Percentiles rank a stretch among this genome's conserved stretches.
Evolutionary conservation across 2,329 filamentous ascomycete genomes (phyloP).

Genomic region (Botrytis galanthina): DNA sequence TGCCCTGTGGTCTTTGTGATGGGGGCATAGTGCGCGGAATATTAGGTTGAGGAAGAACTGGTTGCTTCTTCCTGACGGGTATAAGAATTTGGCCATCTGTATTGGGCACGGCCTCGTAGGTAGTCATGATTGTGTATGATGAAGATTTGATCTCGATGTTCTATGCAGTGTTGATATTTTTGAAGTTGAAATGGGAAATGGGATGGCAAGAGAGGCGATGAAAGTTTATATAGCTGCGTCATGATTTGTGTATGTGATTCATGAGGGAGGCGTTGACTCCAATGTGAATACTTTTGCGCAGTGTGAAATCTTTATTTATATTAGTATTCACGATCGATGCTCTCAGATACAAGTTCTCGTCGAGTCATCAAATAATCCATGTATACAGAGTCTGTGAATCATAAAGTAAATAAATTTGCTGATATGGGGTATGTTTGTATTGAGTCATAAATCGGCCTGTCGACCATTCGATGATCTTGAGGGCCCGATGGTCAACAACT

Average conservation of each 20-base stretch:
- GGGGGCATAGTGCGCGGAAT: neutral
- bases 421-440: neutral
- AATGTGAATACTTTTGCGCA: neutral
- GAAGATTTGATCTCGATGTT: neutral
- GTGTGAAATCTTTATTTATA: neutral
- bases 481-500: neutral
- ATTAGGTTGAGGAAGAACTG: neutral
- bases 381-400: neutral
- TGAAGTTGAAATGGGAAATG: neutral
- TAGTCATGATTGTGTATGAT: neutral
- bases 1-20: neutral
- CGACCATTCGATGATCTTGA: neutral
- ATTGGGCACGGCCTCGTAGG: conserved; percentile 2
- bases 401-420: neutral
- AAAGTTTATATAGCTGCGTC: neutral
- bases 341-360: neutral
- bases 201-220: neutral
- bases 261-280: neutral
- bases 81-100: conserved; percentile 10
- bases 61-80: neutral
- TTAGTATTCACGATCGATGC: neutral
- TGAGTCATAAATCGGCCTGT: neutral
- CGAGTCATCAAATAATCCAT: neutral
- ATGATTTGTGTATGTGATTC: neutral
- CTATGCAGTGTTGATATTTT: neutral